Conservation (phyloP, 148 eudicot species). For the Rheum nobile region DNA sequence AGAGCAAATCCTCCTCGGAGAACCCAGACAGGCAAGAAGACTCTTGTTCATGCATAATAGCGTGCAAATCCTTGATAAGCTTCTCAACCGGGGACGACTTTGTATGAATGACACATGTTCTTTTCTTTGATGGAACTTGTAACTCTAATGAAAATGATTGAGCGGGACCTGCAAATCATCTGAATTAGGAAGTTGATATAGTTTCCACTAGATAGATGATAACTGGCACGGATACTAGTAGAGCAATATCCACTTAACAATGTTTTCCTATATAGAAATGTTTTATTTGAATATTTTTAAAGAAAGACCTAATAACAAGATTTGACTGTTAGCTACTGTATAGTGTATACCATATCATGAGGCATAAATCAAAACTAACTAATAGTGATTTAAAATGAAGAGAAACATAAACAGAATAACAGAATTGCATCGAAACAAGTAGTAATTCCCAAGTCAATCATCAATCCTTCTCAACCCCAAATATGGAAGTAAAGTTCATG, state of each 20-base stretch:
- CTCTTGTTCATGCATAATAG: conserved; percentile 59
- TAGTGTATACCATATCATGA: no score
- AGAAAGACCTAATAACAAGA: no score
- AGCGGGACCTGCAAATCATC: conserved; percentile 52
- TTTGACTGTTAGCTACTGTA: no score
- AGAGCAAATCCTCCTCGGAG: conserved; percentile 90
- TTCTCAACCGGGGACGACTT: conserved; percentile 85
- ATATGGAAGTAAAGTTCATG: no score
- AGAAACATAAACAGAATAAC: neutral
- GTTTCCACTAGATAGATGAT: neutral
- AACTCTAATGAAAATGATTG: conserved; percentile 75
- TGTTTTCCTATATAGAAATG: no score
- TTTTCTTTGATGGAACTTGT: conserved; percentile 75
- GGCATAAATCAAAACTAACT: no score
- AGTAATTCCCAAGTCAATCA: neutral
- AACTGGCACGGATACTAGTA: no score
- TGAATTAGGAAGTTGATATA: neutral
- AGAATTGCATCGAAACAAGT: no score
- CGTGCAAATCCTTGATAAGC: conserved; percentile 73
- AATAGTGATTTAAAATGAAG: neutral
- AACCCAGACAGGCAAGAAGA: conserved; percentile 65
- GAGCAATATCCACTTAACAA: no score
- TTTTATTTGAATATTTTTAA: no score
- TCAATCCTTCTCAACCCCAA: neutral
- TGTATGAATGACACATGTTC: no score